Percentiles rank a stretch among this genome's conserved stretches.
Evolutionary conservation across 192 early-diverging fungal species (phyloP).

Genomic region (Gamsiella multidivaricata): DNA sequence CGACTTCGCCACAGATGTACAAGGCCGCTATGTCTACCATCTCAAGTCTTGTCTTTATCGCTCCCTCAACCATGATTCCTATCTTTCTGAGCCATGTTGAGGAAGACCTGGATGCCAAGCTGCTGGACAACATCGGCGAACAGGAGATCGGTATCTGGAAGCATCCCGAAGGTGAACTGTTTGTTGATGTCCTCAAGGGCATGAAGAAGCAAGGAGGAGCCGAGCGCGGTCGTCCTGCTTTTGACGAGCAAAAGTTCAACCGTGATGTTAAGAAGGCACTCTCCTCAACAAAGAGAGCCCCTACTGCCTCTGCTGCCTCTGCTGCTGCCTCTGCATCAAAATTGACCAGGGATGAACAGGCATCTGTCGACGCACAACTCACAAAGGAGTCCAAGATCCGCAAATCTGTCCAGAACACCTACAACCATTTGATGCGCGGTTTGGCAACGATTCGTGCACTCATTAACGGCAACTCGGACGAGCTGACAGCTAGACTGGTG

Average conservation of each 20-base stretch:
- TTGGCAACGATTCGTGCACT: conserved; percentile 76
- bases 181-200: conserved; percentile 72
- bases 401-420: conserved; percentile 65
- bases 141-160: conserved; percentile 79
- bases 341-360: conserved; percentile 81
- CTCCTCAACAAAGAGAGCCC: conserved; percentile 71
- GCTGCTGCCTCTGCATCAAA: conserved; percentile 53
- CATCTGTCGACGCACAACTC: conserved; percentile 74
- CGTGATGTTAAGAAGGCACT: conserved; percentile 77
- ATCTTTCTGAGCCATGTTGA: conserved; percentile 59
- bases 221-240: conserved; percentile 60
- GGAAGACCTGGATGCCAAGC: conserved; percentile 59
- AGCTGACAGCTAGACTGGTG: conserved; percentile 67
- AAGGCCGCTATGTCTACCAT: conserved; percentile 73
- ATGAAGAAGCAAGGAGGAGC: conserved; percentile 63
- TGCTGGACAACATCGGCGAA: conserved; percentile 61
- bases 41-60: conserved; percentile 70
- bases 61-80: conserved; percentile 63
- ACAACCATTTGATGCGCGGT: conserved; percentile 64
- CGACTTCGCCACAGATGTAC: conserved; percentile 60
- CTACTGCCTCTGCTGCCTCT: conserved; percentile 1
- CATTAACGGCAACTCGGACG: conserved; percentile 65
- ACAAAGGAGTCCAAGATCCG: conserved; percentile 81
- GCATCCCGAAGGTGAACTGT: conserved; percentile 74
- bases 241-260: conserved; percentile 84